phyloP scores from a whole-genome alignment of 257 asterid genomes.

The Lavandula angustifolia region DNA sequence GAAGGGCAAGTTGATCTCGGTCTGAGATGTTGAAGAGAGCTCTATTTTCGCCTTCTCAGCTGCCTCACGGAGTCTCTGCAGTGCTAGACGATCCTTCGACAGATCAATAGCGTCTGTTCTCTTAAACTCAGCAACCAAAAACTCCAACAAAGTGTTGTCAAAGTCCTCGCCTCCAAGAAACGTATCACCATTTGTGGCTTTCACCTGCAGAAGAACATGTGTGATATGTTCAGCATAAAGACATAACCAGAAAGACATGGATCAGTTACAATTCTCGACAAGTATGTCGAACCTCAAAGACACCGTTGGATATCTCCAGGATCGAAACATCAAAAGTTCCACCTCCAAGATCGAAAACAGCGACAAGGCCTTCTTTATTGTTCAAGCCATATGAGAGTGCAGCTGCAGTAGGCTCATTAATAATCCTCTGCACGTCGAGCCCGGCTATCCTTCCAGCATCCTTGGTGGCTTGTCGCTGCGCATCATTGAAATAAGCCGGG shows the following conservation, averaged over 20 bases:
- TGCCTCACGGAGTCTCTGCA: conserved; percentile 69
- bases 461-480: conserved; percentile 62
- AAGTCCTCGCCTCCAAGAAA: too few relatives aligned
- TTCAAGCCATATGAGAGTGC: too few relatives aligned
- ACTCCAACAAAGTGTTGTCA: conserved; percentile 54
- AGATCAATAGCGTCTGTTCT: conserved; percentile 49
- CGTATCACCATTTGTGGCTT: too few relatives aligned
- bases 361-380: too few relatives aligned
- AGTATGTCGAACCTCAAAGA: too few relatives aligned
- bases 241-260: too few relatives aligned
- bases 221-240: too few relatives aligned
- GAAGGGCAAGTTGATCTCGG: conserved; percentile 58
- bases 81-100: conserved; percentile 57
- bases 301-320: too few relatives aligned
- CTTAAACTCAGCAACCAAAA: conserved; percentile 53
- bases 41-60: conserved; percentile 70
- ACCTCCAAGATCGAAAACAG: too few relatives aligned
- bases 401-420: conserved; percentile 35
- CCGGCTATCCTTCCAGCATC: conserved; percentile 66
- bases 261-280: too few relatives aligned
- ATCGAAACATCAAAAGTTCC: too few relatives aligned
- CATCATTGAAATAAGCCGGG: conserved; percentile 64
- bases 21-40: conserved; percentile 58
- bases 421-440: conserved; percentile 61
- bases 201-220: too few relatives aligned